These are phyloP conservation scores for Emydomyces testavorans DNA, from an alignment of 2,329 filamentous ascomycete genomes.

Conservation along the genomic window DNA sequence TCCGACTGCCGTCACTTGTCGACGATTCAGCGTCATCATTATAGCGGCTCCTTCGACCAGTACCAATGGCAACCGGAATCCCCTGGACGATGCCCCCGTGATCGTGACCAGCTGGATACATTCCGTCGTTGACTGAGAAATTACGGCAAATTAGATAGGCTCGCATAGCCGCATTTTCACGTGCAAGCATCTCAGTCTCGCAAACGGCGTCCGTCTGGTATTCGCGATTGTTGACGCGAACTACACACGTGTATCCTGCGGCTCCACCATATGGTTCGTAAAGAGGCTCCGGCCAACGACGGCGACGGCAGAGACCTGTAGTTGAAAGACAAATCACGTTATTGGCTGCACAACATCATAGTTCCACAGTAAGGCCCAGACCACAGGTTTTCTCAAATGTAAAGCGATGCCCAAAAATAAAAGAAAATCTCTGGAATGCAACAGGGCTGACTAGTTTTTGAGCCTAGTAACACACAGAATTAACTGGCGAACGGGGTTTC, in stretches of 20 bases:
- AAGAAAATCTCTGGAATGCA: not conserved
- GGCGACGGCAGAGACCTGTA: slow-evolving; percentile 81
- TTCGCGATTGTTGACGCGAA: slow-evolving; percentile 90
- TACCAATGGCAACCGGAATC: slow-evolving; percentile 53
- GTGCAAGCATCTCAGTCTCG: slow-evolving; percentile 68
- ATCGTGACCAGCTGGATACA: slow-evolving; percentile 52
- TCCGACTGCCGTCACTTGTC: slow-evolving; percentile 38
- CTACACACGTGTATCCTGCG: slow-evolving; percentile 74
- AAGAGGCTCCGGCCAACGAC: slow-evolving; percentile 81
- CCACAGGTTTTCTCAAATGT: not conserved
- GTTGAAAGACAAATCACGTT: slow-evolving; percentile 21
- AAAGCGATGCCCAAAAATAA: slow-evolving; percentile 1
- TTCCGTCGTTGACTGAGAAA: slow-evolving; percentile 93
- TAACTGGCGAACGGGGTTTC: not conserved
- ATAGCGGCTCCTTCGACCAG: slow-evolving; percentile 42
- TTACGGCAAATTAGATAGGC: slow-evolving; percentile 97
- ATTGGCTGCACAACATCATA: slow-evolving; percentile 26
- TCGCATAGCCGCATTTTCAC: slow-evolving; percentile 87
- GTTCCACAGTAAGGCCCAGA: slow-evolving; percentile 3
- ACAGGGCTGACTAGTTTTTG: not conserved
- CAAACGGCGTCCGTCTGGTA: slow-evolving; percentile 86
- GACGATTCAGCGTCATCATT: slow-evolving; percentile 36
- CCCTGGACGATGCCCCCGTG: slow-evolving; percentile 48
- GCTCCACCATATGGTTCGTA: slow-evolving; percentile 70
- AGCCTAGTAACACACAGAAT: not conserved